Conservation (phyloP, 306 rosid species). For the Pterocarpus santalinus region DNA sequence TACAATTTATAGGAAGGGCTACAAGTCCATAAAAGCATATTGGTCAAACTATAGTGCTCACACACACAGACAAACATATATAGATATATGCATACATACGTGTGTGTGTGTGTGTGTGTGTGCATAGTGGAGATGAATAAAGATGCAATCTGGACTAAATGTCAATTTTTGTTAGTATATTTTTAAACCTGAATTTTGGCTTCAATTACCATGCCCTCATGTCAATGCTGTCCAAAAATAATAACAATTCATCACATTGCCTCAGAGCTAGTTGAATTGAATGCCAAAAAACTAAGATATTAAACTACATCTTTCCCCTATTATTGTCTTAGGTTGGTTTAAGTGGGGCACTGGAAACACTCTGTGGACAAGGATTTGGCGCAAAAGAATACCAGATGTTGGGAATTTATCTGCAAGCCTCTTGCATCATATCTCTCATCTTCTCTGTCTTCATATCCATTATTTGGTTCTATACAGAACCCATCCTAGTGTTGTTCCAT, state of each 20-base stretch:
- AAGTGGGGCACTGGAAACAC: constrained; percentile 91
- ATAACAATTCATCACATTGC: no score
- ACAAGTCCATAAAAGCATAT: no score
- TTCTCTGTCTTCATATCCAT: constrained; percentile 63
- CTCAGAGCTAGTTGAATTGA: no score
- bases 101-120: no score
- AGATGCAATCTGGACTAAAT: not conserved
- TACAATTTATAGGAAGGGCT: no score
- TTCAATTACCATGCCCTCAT: not conserved
- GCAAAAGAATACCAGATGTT: constrained; percentile 64
- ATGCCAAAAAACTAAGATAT: not conserved
- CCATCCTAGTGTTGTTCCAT: constrained; percentile 63
- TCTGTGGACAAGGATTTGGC: constrained; percentile 91
- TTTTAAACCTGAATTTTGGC: constrained; percentile 6
- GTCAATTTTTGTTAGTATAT: not conserved
- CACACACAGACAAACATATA: no score
- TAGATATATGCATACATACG: no score
- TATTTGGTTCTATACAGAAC: constrained; percentile 71
- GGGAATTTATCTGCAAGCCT: constrained; percentile 80
- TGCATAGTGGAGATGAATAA: no score
- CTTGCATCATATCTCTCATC: constrained; percentile 67
- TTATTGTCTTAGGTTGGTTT: constrained; percentile 65
- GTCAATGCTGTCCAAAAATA: not conserved
- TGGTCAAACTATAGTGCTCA: no score
- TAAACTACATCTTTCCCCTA: not conserved